Base-by-base conservation (phyloP, 768 basidiomycete genomes). In the Boletus sp. region DNA sequence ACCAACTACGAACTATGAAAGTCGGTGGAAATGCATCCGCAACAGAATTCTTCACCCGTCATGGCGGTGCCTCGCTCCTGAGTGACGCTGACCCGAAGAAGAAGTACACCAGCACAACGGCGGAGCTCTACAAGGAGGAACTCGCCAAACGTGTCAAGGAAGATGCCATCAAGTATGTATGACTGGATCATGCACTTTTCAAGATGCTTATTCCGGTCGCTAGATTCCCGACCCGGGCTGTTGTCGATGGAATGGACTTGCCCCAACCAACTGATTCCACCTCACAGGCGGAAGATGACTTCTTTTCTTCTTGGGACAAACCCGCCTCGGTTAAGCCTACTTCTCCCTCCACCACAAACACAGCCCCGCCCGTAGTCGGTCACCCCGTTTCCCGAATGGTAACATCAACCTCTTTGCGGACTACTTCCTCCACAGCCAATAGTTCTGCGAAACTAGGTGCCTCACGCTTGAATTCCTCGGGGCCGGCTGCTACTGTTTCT, bases 251-350 rank as follows among this genome's bases (percentile, higher is more conserved):
- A n/a, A 75, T 84, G 50, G 86, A 84, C 23, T 67, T 74, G 4
- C 51, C 72, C 7, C 62, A 74, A 40, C 57, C 75, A 5, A 40
- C 77, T 9, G 68, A 79, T n/a, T 71, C 64, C 30, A 76, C 73
- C 51, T 68, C 68, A 55, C 77, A 79, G 41, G 73, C 75, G 0
- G 93, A 93, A 49, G 95, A 97, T 9, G 95, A 98, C 68, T 99
- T 99, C 73, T 99, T 98, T 74, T 85, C 91, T 44, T 89, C 91
- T 27, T 98, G 96, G 95, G 93, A 95, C 58, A 96, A 96, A 69
- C 87, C 91, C 1, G 19, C 70, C 33, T 80, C 81, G 7, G 79
- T 82, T 5, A 83, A 80, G 66, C 58, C 81, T 2, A 64, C 78
- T 5, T 72, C 85, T 11, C 71, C 80, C n/a, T 75, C 83, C 4